Evolutionary conservation across 2,329 filamentous ascomycete genomes (phyloP).

Genomic region (Aspergillus ochraceus): DNA sequence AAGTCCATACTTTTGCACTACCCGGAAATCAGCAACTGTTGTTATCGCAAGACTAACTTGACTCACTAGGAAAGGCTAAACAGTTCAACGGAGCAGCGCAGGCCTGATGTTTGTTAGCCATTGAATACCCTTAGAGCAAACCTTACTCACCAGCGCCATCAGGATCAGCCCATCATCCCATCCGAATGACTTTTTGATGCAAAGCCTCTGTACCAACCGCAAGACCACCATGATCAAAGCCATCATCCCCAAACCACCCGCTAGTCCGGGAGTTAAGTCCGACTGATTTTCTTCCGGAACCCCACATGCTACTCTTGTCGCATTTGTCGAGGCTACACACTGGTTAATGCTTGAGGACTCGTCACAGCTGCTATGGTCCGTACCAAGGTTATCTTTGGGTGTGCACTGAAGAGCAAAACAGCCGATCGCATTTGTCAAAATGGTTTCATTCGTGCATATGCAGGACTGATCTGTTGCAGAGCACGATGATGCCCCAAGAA

Average conservation of each 20-base stretch:
- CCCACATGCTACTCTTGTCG: constrained; percentile 8
- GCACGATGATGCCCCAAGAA: not conserved
- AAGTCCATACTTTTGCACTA: constrained; percentile 14
- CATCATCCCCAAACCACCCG: constrained; percentile 11
- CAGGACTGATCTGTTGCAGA: constrained; percentile 2
- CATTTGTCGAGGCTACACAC: constrained; percentile 7
- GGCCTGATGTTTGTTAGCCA: not conserved
- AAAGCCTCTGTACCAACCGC: constrained; percentile 5
- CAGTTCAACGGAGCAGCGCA: constrained; percentile 8
- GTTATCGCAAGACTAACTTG: not conserved
- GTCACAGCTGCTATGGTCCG: not conserved
- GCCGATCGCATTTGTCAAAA: constrained; percentile 4
- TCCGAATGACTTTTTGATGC: constrained; percentile 10
- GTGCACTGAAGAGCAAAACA: constrained; percentile 9
- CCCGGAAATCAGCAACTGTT: not conserved
- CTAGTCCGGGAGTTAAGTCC: constrained; percentile 7
- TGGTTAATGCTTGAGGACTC: not conserved
- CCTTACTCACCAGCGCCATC: constrained; percentile 6
- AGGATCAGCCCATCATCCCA: constrained; percentile 13
- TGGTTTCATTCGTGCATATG: not conserved
- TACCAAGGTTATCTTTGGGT: constrained; percentile 5
- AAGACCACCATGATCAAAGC: constrained; percentile 12
- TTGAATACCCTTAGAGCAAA: not conserved
- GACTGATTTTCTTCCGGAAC: constrained; percentile 5
- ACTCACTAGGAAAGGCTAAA: constrained; percentile 9